Conservation (phyloP, 2,329 filamentous ascomycete species). For the Tolypocladium nubicola region DNA sequence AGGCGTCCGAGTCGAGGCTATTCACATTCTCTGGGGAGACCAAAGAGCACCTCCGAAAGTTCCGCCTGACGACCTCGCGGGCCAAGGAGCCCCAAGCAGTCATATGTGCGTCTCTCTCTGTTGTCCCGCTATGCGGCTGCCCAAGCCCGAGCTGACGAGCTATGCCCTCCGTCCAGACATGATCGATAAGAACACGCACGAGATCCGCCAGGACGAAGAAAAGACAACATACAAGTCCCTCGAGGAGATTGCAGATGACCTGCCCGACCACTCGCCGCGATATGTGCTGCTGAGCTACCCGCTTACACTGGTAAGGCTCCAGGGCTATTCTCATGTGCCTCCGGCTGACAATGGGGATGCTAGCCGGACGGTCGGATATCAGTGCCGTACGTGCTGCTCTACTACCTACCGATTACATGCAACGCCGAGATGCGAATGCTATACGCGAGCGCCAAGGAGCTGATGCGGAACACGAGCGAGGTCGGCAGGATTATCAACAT, state of each 20-base stretch:
- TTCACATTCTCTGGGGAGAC: slow-evolving; percentile 91
- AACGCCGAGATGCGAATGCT: slow-evolving; percentile 83
- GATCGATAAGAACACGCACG: slow-evolving; percentile 83
- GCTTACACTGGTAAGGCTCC: slow-evolving; percentile 58
- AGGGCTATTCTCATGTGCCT: not conserved
- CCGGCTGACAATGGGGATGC: not conserved
- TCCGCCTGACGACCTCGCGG: slow-evolving; percentile 81
- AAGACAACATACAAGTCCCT: slow-evolving; percentile 70
- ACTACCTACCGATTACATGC: slow-evolving; percentile 88
- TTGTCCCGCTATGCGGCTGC: not conserved
- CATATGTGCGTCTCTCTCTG: slow-evolving; percentile 55
- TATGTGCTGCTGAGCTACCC: slow-evolving; percentile 90
- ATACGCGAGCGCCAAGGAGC: slow-evolving; percentile 90
- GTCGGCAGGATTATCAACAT: slow-evolving; percentile 84
- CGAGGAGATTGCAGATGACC: slow-evolving; percentile 71
- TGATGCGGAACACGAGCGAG: slow-evolving; percentile 88
- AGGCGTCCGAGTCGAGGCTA: slow-evolving; percentile 69
- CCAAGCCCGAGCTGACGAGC: not conserved
- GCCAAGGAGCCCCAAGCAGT: slow-evolving; percentile 80
- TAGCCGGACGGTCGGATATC: slow-evolving; percentile 74
- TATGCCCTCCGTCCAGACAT: slow-evolving; percentile 47
- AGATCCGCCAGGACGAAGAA: slow-evolving; percentile 76
- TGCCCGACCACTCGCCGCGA: slow-evolving; percentile 84
- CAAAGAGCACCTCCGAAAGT: slow-evolving; percentile 84
- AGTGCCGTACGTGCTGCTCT: slow-evolving; percentile 88